phyloP scores from a whole-genome alignment of 306 rosid genomes.

The Dalbergia cultrata region DNA sequence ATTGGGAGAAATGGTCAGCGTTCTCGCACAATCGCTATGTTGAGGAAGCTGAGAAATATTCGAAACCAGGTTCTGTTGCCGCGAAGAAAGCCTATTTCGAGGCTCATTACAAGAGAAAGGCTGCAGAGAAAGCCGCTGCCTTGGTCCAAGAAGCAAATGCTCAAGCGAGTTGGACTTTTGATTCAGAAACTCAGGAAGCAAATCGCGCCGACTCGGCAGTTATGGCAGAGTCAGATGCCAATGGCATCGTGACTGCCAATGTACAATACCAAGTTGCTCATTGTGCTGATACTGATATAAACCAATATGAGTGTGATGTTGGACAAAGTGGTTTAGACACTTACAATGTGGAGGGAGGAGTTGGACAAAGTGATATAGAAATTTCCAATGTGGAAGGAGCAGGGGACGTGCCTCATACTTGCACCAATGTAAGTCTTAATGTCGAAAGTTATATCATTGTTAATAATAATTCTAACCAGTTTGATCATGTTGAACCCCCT shows the following conservation, averaged over 20 bases:
- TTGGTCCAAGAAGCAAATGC: constrained; percentile 58
- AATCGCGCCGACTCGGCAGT: constrained; percentile 23
- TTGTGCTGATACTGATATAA: constrained; percentile 38
- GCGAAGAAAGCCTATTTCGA: constrained; percentile 90
- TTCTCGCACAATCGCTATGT: constrained; percentile 84
- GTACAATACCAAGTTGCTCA: constrained; percentile 48
- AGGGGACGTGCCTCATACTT: constrained; percentile 44
- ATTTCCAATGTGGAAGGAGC: constrained; percentile 45
- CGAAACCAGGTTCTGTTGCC: constrained; percentile 95
- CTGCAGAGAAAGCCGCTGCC: constrained; percentile 72
- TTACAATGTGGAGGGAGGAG: constrained; percentile 48
- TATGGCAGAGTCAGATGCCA: constrained; percentile 23
- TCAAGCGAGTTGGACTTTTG: constrained; percentile 22
- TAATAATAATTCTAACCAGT: constrained; percentile 45
- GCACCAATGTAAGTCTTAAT: constrained; percentile 21
- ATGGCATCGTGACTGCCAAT: constrained; percentile 35
- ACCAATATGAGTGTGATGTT: constrained; percentile 31
- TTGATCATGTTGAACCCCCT: constrained; percentile 50
- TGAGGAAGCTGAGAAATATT: constrained; percentile 83
- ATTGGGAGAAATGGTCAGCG: constrained; percentile 91
- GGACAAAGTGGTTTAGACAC: constrained; percentile 49
- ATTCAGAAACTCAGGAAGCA: constrained; percentile 42
- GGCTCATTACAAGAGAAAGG: constrained; percentile 89
- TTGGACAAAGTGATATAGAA: constrained; percentile 39
- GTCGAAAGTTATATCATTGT: constrained; percentile 38